phyloP scores from a whole-genome alignment of 306 rosid species.

The Acacia acuminata region DNA sequence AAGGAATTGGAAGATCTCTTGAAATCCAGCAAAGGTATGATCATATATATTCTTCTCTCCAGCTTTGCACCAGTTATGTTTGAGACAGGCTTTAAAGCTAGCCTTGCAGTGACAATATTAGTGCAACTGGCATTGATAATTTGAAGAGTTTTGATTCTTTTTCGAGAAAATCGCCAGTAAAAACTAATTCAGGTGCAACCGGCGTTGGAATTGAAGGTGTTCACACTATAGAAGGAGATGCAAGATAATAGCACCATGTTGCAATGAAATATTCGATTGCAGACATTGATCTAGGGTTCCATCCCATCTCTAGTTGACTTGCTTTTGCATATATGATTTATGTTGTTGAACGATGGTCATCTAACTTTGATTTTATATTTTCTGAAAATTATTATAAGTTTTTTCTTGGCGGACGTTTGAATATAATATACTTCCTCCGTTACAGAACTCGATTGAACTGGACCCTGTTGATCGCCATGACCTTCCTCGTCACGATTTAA shows the following conservation, averaged over 20 bases:
- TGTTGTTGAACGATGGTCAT: neutral
- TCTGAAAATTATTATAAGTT: neutral
- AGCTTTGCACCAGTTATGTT: conserved; percentile 10
- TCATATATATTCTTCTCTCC: conserved; percentile 8
- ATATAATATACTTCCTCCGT: neutral
- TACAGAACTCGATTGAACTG: conserved; percentile 66
- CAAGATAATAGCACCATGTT: conserved; percentile 43
- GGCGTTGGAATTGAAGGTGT: conserved; percentile 20
- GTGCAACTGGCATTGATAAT: no score
- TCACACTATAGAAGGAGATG: conserved; percentile 47
- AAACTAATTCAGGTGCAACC: no score
- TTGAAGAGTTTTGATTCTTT: no score
- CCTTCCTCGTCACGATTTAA: conserved; percentile 75
- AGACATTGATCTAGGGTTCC: conserved; percentile 41
- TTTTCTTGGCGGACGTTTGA: no score
- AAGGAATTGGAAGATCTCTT: conserved; percentile 75
- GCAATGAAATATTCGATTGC: conserved; percentile 39
- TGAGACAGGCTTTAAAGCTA: conserved; percentile 17
- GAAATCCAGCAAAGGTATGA: conserved; percentile 68
- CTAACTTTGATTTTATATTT: neutral
- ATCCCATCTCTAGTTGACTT: neutral
- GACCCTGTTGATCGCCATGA: conserved; percentile 60
- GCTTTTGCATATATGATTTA: neutral
- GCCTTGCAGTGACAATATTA: neutral
- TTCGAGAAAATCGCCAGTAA: no score